These are phyloP conservation scores for Wallacemonas sp. DNA, from an alignment of 208 protist genomes.

Conservation along the genomic window DNA sequence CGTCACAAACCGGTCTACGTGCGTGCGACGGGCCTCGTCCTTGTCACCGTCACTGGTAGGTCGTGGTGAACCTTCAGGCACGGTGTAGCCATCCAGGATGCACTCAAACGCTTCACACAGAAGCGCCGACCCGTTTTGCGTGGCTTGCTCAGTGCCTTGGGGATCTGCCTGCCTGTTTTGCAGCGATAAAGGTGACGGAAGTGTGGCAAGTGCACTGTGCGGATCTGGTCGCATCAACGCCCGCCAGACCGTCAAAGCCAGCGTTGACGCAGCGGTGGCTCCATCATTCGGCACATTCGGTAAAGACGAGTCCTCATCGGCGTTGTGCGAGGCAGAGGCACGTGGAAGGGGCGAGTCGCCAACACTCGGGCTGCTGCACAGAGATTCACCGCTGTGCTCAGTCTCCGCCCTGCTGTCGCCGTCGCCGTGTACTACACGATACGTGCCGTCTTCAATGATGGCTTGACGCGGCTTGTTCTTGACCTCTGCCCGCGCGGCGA, in stretches of 20 bases:
- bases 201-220: too few relatives aligned
- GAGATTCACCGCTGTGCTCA: neutral
- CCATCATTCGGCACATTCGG: neutral
- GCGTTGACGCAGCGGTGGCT: neutral
- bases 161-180: neutral
- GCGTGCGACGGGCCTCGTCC: neutral
- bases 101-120: too few relatives aligned
- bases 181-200: neutral
- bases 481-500: constrained; percentile 27
- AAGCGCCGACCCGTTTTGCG: too few relatives aligned
- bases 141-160: too few relatives aligned
- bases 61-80: too few relatives aligned
- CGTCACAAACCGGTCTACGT: neutral
- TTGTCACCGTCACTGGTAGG: neutral
- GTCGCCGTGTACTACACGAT: constrained; percentile 15
- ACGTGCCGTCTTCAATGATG: constrained; percentile 54
- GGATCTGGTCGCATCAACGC: neutral
- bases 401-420: neutral
- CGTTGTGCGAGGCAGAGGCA: too few relatives aligned
- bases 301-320: too few relatives aligned
- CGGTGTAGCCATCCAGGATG: too few relatives aligned
- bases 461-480: constrained; percentile 55
- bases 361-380: neutral
- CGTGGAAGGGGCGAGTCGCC: too few relatives aligned
- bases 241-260: neutral